phyloP scores from a whole-genome alignment of 2,329 filamentous ascomycete genomes.

The Aspergillus sojae region DNA sequence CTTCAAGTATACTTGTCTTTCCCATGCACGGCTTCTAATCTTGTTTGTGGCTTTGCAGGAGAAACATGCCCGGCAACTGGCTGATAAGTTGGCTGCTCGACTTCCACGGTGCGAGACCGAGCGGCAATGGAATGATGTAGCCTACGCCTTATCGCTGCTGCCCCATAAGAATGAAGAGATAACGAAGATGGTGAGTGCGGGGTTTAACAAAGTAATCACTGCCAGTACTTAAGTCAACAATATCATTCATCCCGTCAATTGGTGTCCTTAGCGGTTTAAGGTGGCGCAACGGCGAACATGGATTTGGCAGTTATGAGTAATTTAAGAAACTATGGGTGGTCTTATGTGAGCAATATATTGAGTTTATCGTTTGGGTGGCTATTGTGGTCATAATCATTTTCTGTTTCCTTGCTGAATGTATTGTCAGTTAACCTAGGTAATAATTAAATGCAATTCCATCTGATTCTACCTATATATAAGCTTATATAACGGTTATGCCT shows the following conservation, averaged over 20 bases:
- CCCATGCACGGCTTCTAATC: neutral
- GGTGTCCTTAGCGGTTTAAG: slow-evolving; percentile 13
- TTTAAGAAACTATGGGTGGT: neutral
- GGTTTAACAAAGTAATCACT: slow-evolving; percentile 67
- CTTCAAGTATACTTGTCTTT: neutral
- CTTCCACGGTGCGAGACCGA: slow-evolving; percentile 86
- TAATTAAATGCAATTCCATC: neutral
- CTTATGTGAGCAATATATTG: neutral
- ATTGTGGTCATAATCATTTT: neutral
- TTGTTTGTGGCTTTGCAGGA: slow-evolving; percentile 60
- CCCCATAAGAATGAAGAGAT: slow-evolving; percentile 67
- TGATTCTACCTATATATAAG: neutral
- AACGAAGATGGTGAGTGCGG: slow-evolving; percentile 44
- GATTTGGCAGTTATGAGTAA: neutral
- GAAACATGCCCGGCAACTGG: slow-evolving; percentile 92
- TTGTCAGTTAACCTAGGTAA: no score
- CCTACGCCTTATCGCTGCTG: slow-evolving; percentile 83
- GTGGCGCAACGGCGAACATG: neutral
- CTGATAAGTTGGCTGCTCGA: slow-evolving; percentile 87
- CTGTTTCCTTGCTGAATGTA: neutral
- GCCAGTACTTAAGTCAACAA: slow-evolving; percentile 53
- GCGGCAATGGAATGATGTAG: slow-evolving; percentile 96
- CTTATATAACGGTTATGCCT: neutral
- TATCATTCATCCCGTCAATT: slow-evolving; percentile 12
- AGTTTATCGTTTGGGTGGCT: neutral